Conservation (phyloP, 352 stramenopile genomes). For the Elongisporangium anandrum region DNA sequence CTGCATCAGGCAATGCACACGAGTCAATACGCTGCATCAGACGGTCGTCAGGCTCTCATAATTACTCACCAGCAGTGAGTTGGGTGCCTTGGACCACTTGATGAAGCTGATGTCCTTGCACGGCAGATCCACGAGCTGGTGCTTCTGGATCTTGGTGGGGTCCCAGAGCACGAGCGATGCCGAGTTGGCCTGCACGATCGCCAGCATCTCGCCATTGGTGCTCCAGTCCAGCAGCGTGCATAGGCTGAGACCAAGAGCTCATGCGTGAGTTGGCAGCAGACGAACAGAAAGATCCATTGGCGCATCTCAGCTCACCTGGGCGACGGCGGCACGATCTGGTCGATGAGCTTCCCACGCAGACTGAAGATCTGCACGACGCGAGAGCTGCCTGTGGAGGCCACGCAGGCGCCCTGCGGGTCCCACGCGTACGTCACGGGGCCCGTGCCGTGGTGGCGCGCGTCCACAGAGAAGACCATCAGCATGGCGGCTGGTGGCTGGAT, state of each 20-base stretch:
- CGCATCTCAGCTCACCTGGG: constrained; percentile 33
- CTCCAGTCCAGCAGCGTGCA: constrained; percentile 78
- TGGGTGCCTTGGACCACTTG: constrained; percentile 72
- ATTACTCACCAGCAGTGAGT: constrained; percentile 41
- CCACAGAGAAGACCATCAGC: constrained; percentile 81
- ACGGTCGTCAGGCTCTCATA: no score
- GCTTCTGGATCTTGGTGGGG: constrained; percentile 49
- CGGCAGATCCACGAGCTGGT: constrained; percentile 61
- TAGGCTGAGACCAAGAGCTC: constrained; percentile 31
- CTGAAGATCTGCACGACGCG: constrained; percentile 76
- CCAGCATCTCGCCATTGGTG: constrained; percentile 56
- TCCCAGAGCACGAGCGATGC: constrained; percentile 69
- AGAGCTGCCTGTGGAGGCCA: constrained; percentile 70
- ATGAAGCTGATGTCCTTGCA: constrained; percentile 77
- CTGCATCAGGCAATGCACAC: constrained; percentile 12
- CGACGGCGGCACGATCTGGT: constrained; percentile 75
- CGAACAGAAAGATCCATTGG: background rate
- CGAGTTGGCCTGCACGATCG: constrained; percentile 76
- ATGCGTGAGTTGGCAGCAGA: constrained; percentile 1
- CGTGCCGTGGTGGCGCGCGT: constrained; percentile 66
- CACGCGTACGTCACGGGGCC: constrained; percentile 78
- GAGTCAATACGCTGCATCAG: no score
- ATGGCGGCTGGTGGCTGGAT: constrained; percentile 19
- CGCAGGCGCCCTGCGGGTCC: constrained; percentile 71
- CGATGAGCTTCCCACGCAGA: constrained; percentile 62